Conservation (phyloP, 1,284 basidiomycete genomes). For the Leccinum subfulvum region DNA sequence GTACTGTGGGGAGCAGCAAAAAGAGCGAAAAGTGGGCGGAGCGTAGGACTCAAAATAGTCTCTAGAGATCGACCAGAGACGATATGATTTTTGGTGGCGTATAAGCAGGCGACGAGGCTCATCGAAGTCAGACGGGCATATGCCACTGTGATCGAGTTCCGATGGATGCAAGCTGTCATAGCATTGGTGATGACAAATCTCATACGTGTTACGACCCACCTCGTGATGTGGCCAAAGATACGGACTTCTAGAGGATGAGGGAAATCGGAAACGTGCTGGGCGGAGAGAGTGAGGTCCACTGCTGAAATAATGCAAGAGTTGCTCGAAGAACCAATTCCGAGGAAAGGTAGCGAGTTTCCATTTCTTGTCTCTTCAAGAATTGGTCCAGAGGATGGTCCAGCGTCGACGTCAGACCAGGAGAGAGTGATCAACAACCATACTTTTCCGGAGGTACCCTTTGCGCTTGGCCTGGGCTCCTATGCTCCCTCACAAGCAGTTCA, state of each 20-base stretch:
- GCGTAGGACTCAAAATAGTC: neutral
- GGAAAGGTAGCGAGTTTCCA: neutral
- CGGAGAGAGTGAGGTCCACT: neutral
- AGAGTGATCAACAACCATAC: neutral
- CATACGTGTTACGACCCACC: neutral
- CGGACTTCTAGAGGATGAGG: neutral
- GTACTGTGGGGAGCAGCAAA: neutral
- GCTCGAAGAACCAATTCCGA: neutral
- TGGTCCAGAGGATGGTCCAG: neutral
- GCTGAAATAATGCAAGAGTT: neutral
- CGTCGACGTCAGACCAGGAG: neutral
- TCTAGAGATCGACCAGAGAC: neutral
- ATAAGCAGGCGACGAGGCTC: neutral
- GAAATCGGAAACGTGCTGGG: neutral
- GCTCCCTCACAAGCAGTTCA: too few species aligned
- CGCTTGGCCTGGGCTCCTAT: too few species aligned
- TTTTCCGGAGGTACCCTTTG: too few species aligned
- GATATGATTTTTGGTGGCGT: neutral
- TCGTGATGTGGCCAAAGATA: neutral
- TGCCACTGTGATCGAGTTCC: neutral
- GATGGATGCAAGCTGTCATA: neutral
- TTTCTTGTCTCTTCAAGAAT: neutral
- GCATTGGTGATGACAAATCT: neutral
- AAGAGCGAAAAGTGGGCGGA: neutral
- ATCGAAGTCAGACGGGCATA: neutral